Evolutionary conservation across 169 alveolate species (phyloP).

Genomic region (Fabrea salina): DNA sequence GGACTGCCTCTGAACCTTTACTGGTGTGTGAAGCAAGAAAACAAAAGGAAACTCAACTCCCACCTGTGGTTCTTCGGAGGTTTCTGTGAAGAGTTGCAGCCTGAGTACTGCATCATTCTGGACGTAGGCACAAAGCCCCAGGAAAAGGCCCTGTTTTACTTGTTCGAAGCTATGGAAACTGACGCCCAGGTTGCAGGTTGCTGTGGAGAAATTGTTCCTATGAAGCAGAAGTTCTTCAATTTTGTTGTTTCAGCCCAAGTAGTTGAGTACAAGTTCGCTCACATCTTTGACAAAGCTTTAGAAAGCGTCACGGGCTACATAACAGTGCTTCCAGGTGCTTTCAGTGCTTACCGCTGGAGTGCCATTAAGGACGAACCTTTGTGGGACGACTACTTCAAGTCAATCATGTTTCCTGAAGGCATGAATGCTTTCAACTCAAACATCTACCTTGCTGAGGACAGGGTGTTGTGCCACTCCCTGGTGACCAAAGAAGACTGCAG

Average conservation of each 20-base stretch:
- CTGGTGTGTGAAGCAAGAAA: background rate
- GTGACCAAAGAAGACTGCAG: conserved; percentile 22
- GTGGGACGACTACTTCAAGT: conserved; percentile 38
- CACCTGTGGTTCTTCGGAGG: conserved; percentile 39
- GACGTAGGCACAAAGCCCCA: conserved; percentile 33
- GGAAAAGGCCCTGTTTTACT: background rate
- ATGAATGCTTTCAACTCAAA: conserved; percentile 37
- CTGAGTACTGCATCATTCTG: conserved; percentile 1
- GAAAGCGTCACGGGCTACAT: conserved; percentile 34
- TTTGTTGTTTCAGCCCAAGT: conserved; percentile 5
- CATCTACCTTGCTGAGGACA: conserved; percentile 40
- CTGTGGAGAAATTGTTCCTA: conserved; percentile 37
- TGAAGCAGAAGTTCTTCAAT: conserved; percentile 4
- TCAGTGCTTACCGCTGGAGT: conserved; percentile 41
- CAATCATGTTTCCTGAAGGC: conserved; percentile 17
- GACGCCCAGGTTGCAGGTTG: conserved; percentile 35
- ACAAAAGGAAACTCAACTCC: conserved; percentile 12
- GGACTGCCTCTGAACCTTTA: background rate
- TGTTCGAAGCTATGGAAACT: conserved; percentile 32
- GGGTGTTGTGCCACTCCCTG: conserved; percentile 27
- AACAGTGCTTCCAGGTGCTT: conserved; percentile 38
- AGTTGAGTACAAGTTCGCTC: conserved; percentile 37
- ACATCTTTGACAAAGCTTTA: conserved; percentile 36
- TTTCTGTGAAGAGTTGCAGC: conserved; percentile 11
- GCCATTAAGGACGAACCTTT: conserved; percentile 36